These are phyloP conservation scores for Arthrinium phaeospermum DNA, from an alignment of 2,329 filamentous ascomycete species.

Conservation along the genomic window DNA sequence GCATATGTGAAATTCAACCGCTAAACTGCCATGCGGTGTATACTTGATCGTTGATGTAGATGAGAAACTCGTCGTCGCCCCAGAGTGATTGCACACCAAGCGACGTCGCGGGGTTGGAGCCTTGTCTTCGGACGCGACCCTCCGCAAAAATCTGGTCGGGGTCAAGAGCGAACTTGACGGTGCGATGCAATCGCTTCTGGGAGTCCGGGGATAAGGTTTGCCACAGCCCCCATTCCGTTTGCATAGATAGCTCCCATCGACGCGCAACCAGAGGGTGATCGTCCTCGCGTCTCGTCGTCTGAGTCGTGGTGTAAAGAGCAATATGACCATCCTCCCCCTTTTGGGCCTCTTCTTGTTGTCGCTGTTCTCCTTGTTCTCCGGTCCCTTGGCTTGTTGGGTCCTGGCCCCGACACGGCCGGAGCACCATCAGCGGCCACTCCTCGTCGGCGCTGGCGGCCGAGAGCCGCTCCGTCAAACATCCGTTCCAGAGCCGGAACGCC, in stretches of 20 bases:
- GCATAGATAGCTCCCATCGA: background rate
- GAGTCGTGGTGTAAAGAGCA: slow-evolving; percentile 26
- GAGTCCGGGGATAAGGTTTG: background rate
- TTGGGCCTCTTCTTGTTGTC: background rate
- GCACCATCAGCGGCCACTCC: background rate
- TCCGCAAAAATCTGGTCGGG: slow-evolving; percentile 22
- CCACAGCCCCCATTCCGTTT: background rate
- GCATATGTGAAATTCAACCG: background rate
- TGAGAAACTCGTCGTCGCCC: slow-evolving; percentile 35
- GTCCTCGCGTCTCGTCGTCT: slow-evolving; percentile 11
- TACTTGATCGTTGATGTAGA: slow-evolving; percentile 33
- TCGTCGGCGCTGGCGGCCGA: background rate
- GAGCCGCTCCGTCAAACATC: slow-evolving; percentile 28
- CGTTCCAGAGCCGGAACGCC: slow-evolving; percentile 37
- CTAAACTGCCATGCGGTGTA: slow-evolving; percentile 36
- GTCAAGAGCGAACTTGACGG: slow-evolving; percentile 29
- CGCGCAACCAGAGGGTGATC: background rate
- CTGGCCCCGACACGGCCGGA: background rate
- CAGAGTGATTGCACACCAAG: slow-evolving; percentile 20
- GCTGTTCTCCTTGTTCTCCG: background rate
- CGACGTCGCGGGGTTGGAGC: slow-evolving; percentile 27
- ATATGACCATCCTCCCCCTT: background rate
- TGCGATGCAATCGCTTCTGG: background rate
- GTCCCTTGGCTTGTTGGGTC: background rate
- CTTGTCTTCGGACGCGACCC: slow-evolving; percentile 19